Conservation (phyloP, 768 basidiomycete genomes). For the Boletellus ananiceps region DNA sequence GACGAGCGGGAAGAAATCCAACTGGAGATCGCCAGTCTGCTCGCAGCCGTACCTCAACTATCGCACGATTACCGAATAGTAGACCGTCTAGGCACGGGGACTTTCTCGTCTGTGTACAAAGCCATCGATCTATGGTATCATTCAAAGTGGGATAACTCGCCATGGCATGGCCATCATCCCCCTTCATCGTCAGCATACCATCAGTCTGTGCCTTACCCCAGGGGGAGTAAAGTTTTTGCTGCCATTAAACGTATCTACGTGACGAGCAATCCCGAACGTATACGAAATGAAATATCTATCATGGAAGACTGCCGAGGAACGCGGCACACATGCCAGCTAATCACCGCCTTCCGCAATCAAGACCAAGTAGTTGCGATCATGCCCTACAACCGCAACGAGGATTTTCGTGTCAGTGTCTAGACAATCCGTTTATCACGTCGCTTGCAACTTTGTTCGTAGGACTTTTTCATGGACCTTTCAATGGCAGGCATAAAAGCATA, state of each 20-base stretch:
- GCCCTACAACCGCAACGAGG: conserved; percentile 89
- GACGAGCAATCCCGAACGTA: conserved; percentile 88
- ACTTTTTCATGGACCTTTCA: conserved; percentile 73
- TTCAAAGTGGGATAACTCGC: conserved; percentile 67
- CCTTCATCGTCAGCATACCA: conserved; percentile 60
- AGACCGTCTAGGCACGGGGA: conserved; percentile 93
- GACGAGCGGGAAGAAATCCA: conserved; percentile 74
- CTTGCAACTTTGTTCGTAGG: conserved; percentile 37
- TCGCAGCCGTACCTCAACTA: conserved; percentile 62
- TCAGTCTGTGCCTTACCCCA: conserved; percentile 45
- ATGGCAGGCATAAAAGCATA: conserved; percentile 79
- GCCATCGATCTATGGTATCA: conserved; percentile 79
- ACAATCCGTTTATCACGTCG: neutral
- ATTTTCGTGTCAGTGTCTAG: conserved; percentile 75
- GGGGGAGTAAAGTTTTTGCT: conserved; percentile 63
- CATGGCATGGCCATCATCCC: conserved; percentile 69
- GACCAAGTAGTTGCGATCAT: conserved; percentile 95
- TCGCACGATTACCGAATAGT: conserved; percentile 67
- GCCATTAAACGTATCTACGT: conserved; percentile 97
- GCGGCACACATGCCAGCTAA: conserved; percentile 86
- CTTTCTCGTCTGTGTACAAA: conserved; percentile 99
- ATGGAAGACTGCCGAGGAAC: conserved; percentile 82
- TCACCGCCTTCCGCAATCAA: conserved; percentile 85
- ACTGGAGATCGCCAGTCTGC: conserved; percentile 71
- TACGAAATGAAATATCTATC: conserved; percentile 89